A percentile compares a stretch with the other conserved stretches of the same genome.
phyloP scores from a whole-genome alignment of 176 grass and related monocot genomes.

The Panicum miliaceum region DNA sequence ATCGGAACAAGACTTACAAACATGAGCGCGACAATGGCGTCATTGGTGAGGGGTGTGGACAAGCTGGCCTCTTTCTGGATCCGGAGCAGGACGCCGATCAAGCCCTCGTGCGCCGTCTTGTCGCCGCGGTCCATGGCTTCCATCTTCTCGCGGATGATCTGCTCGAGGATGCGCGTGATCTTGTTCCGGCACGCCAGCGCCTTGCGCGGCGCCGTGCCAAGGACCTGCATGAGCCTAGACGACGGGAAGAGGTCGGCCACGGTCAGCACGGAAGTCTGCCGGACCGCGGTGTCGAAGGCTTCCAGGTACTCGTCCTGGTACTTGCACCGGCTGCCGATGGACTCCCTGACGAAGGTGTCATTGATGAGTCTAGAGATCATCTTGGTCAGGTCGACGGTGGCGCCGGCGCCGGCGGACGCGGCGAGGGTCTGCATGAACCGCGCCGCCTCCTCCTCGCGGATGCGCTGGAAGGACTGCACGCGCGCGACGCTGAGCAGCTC shows the following conservation, averaged over 20 bases:
- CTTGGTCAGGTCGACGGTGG: background rate
- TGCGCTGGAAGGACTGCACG: slow-evolving; percentile 25
- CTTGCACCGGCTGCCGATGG: slow-evolving; percentile 20
- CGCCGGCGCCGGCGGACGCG: background rate
- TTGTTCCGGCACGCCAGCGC: background rate
- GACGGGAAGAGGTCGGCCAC: slow-evolving; percentile 34
- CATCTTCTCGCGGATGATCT: slow-evolving; percentile 14
- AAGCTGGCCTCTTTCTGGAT: background rate
- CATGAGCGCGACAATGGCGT: background rate
- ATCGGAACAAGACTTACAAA: slow-evolving; percentile 12
- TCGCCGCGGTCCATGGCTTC: background rate
- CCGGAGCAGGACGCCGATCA: slow-evolving; percentile 16
- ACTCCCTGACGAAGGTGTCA: slow-evolving; percentile 15
- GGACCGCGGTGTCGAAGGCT: background rate
- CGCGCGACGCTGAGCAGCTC: slow-evolving; percentile 29
- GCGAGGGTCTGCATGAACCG: background rate
- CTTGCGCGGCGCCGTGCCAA: slow-evolving; percentile 12
- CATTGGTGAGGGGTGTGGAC: background rate
- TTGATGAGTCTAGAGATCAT: background rate
- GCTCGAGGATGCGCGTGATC: background rate
- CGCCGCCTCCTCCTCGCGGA: slow-evolving; percentile 42
- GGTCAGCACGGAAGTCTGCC: background rate
- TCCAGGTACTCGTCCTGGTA: slow-evolving; percentile 30
- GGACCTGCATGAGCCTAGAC: slow-evolving; percentile 8
- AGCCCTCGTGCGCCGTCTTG: background rate